Base-by-base conservation (phyloP, 2,329 filamentous ascomycete species). In the Epichloe gansuensis region DNA sequence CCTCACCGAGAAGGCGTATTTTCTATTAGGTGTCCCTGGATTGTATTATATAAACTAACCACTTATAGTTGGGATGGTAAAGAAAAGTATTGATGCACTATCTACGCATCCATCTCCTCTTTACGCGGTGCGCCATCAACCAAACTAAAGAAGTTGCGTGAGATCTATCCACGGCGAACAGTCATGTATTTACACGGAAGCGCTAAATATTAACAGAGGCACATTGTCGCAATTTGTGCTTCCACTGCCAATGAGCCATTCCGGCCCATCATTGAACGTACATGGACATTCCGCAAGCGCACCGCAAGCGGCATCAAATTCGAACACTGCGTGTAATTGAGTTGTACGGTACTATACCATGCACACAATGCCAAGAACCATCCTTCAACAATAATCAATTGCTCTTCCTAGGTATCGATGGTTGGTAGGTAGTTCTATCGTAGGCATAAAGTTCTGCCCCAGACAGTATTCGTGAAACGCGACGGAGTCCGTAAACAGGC, bases 31-130 rank as follows among this genome's bases (percentile, higher is more conserved):
- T 17, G 17, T n/a, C 2, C 28, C 31, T 12, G 43, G 28, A 21
- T n/a, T 54, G 52, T 54, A 54, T 48, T 13, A 54, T 51, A 34
- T 21, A 31, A 38, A 17, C 15, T 43, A 31, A 13, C 17, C 34
- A 7, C 31, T 43, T 21, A 21, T 47, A 44, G 12, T 5, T 46
- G 25, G 5, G 5, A 45, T 12, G 45, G 6, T 37, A 23, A 50
- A 50, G 17, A 31, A 21, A 3, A 13, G 34, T 31, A 17, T n/a
- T 5, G 23, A 28, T 31, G 42, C 42, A 51, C 3, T 8, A 31
- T 15, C 6, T 4, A 31, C 28, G 3, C 11, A 15, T 42, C 15
- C 23, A 42, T 46, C 6, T 25, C 17, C 15, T 13, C 39, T 12
- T 23, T 38, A 11, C 45, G 11, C 34, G 25, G 13, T 6, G 25